Conservation (phyloP, 345 rosid genomes). For the thale cress (Arabidopsis thaliana) region DNA sequence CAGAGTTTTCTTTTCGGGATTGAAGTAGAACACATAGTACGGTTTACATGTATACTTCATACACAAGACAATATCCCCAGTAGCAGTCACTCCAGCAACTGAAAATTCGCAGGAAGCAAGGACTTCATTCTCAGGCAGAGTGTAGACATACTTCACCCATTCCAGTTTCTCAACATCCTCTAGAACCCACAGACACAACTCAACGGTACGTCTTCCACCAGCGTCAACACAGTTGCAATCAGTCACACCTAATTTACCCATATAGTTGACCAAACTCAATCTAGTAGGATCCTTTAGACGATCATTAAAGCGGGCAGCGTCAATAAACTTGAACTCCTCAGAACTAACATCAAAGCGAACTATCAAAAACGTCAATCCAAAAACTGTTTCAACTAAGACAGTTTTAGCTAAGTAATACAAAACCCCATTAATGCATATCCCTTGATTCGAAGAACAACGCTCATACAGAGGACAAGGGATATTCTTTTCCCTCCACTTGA, state of each 20-base stretch:
- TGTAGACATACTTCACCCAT: neutral
- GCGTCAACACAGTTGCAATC: neutral
- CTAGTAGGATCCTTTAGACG: neutral
- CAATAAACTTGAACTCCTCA: conserved; percentile 5
- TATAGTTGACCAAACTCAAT: conserved; percentile 5
- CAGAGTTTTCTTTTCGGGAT: conserved; percentile 1
- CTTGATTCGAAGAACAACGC: neutral
- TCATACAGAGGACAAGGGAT: too few species aligned
- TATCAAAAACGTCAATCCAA: rapidly evolving
- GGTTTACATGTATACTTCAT: neutral
- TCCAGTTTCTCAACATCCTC: neutral
- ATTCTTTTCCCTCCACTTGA: neutral
- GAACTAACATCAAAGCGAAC: conserved; percentile 7
- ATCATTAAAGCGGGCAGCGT: neutral
- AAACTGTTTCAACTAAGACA: rapidly evolving
- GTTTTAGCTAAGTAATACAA: neutral
- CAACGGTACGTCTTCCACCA: neutral
- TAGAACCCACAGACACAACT: neutral
- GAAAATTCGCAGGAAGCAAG: neutral
- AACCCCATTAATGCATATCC: conserved; percentile 18
- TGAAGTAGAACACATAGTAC: conserved; percentile 1
- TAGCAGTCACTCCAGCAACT: neutral
- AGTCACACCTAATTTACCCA: conserved; percentile 7
- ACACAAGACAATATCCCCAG: conserved; percentile 8
- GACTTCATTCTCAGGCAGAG: neutral